Conservation (phyloP, 768 basidiomycete genomes). For the Polyporus arcularius region DNA sequence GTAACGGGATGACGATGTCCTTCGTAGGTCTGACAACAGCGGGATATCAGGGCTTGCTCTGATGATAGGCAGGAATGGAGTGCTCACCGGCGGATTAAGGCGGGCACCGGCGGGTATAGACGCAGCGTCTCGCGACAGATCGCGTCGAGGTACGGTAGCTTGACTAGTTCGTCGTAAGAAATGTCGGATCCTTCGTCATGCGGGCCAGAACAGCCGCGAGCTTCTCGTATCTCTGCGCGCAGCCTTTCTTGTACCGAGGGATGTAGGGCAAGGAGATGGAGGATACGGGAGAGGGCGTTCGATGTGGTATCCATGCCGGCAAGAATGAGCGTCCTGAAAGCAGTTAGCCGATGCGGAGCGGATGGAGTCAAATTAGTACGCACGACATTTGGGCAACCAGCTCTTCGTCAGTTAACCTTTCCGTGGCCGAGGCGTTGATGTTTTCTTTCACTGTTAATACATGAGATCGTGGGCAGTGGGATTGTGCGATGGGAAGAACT, state of each 20-base stretch:
- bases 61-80: neutral
- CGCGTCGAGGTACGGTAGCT: conserved; percentile 63
- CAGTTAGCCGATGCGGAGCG: no score
- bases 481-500: conserved; percentile 7
- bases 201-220: conserved; percentile 9
- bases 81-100: conserved; percentile 2
- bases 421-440: conserved; percentile 7
- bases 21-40: neutral
- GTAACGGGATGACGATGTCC: conserved; percentile 62
- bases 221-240: conserved; percentile 23
- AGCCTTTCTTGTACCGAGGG: conserved; percentile 36
- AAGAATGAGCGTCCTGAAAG: conserved; percentile 22
- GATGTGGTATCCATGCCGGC: conserved; percentile 31
- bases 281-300: conserved; percentile 18
- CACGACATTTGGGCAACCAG: conserved; percentile 20
- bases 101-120: conserved; percentile 31
- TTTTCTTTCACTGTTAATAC: conserved; percentile 21
- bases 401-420: conserved; percentile 15
- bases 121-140: conserved; percentile 62
- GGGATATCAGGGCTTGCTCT: conserved; percentile 6
- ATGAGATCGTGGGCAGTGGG: neutral
- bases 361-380: neutral
- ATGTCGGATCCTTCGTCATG: conserved; percentile 26
- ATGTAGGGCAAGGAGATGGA: conserved; percentile 28
- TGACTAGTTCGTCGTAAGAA: conserved; percentile 20